A percentile compares a stretch with the other conserved stretches of the same genome.
Evolutionary conservation across 768 basidiomycete species (phyloP).

Genomic region (Mycena crocata): DNA sequence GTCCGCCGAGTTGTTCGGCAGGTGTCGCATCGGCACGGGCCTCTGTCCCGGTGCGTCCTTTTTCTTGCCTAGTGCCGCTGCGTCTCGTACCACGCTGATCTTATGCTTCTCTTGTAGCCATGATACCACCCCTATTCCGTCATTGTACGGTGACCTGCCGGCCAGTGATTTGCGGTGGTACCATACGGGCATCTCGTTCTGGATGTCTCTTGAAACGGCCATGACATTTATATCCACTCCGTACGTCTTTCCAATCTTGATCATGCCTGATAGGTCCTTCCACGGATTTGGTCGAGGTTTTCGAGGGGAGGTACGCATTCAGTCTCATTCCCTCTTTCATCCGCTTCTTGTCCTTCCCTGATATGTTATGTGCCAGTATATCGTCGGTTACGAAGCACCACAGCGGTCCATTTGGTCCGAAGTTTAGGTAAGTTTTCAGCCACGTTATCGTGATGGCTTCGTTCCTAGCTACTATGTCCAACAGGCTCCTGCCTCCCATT

Average conservation of each 20-base stretch:
- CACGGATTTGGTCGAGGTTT: no score
- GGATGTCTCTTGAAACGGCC: not conserved
- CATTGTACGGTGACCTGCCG: not conserved
- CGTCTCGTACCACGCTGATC: not conserved
- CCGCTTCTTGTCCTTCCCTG: no score
- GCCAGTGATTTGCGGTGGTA: not conserved
- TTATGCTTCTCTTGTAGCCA: slow-evolving; percentile 19
- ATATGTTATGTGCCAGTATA: not conserved
- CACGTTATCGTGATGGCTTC: no score
- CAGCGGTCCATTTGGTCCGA: not conserved
- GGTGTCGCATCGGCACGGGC: slow-evolving; percentile 2
- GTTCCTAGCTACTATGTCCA: no score
- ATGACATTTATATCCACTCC: not conserved
- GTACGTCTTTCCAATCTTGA: not conserved
- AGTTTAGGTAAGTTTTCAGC: no score
- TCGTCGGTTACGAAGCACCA: not conserved
- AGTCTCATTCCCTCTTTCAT: no score
- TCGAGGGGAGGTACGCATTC: no score
- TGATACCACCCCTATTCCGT: not conserved
- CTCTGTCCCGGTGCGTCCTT: not conserved
- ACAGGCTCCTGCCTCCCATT: no score
- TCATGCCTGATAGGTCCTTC: slow-evolving; percentile 9
- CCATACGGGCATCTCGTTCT: not conserved
- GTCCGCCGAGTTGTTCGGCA: not conserved
- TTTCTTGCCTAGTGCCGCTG: not conserved